These are phyloP conservation scores for Yamadazyma laniorum DNA, from an alignment of 805 yeast species.

Conservation along the genomic window DNA sequence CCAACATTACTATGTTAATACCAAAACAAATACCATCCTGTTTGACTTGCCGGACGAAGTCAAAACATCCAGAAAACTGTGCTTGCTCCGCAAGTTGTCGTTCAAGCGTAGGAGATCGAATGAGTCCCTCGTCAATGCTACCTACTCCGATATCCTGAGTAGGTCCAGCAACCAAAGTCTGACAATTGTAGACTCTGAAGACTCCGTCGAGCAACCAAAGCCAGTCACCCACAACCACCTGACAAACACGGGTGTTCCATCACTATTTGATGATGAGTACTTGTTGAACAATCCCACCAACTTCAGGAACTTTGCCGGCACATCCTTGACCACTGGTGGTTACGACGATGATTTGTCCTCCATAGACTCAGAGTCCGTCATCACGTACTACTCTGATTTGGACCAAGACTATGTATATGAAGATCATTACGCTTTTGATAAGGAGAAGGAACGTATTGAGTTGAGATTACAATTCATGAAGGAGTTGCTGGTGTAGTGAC, in stretches of 20 bases:
- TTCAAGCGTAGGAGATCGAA: constrained; percentile 10
- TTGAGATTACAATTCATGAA: constrained; percentile 36
- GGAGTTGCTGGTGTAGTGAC: constrained; percentile 26
- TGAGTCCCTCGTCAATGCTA: background rate
- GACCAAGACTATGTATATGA: constrained; percentile 15
- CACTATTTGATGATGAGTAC: constrained; percentile 28
- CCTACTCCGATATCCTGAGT: background rate
- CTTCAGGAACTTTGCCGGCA: constrained; percentile 25
- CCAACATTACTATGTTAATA: constrained; percentile 42
- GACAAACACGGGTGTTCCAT: no score
- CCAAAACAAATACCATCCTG: constrained; percentile 30
- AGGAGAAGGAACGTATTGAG: constrained; percentile 37
- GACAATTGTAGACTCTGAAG: background rate
- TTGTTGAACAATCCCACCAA: constrained; percentile 22
- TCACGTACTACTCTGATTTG: constrained; percentile 17
- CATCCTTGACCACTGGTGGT: constrained; percentile 15
- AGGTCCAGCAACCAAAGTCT: background rate
- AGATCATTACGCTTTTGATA: constrained; percentile 17
- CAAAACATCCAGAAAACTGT: constrained; percentile 10
- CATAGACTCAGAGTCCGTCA: constrained; percentile 22
- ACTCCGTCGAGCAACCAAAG: background rate
- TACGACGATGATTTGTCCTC: constrained; percentile 18
- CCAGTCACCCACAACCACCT: no score
- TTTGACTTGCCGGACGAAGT: constrained; percentile 49
- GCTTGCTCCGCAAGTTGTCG: constrained; percentile 7